Evolutionary conservation across 1,139 yeast species (phyloP), one percentile per base, ranked within the genome.

Genomic region (Suhomyces kunorum): DNA sequence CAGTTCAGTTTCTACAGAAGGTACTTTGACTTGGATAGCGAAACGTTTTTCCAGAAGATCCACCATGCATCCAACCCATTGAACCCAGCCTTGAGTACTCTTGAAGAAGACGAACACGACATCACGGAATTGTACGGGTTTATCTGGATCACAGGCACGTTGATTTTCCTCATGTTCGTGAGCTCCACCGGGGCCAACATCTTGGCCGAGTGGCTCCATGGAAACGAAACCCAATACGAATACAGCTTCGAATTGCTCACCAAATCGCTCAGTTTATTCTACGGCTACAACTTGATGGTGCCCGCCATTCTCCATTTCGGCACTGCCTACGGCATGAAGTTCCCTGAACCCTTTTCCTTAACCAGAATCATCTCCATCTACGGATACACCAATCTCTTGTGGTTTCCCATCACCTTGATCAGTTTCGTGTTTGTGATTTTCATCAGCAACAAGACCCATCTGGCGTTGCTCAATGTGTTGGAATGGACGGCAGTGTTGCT

Each of bases 91-190:
- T 46, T 55, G 17, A 45, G 47, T 13, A 53, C 45, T 14, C 48
- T 43, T 4, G 54, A 54, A 8, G 66, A 63, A 9, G 64, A 62
- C n/a, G 68, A 67, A 31, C 63, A 63, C 16, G 67, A 66, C 9
- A 59, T 63, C 5, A 72, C 81, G 2, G 96, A 87, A 55, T 63
- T 87, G 38, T 87, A 87, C 55, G 95, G 95, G 1, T 85, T 89
- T 19, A 68, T 87, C 32, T 87, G 96, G 96, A 80, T 87, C 33
- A 83, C 89, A 9, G 87, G 88, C 0, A 83, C 95, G 0, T 76
- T 86, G 39, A 80, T 86, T 1, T 81, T 85, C 47, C 68, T 81
- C 30, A 70, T 87, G 59, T 87, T 87, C 64, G 83, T 87, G 44
- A 75, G 89, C 39, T 77, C 87, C 27, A 84, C 95, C 0, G 76